Evolutionary conservation across 108 stramenopile species (phyloP).

Genomic region (Chaetoceros muelleri): DNA sequence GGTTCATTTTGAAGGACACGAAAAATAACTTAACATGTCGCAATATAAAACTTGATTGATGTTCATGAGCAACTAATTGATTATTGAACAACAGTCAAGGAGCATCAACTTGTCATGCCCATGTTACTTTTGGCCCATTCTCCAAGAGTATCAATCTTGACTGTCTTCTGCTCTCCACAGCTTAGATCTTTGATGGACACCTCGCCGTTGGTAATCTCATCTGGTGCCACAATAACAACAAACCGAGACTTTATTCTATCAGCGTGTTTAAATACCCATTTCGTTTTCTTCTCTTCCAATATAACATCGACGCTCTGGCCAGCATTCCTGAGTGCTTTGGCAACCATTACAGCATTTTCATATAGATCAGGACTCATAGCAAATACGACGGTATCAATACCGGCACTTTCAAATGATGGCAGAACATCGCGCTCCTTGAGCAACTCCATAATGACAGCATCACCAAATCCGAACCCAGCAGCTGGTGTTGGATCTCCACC

Average conservation of each 20-base stretch:
- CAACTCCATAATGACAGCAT: slow-evolving; percentile 96
- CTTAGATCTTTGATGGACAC: slow-evolving; percentile 74
- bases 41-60: too few species aligned
- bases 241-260: slow-evolving; percentile 79
- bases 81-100: too few species aligned
- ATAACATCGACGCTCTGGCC: slow-evolving; percentile 88
- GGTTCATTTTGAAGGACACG: too few species aligned
- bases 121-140: slow-evolving; percentile 41
- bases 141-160: slow-evolving; percentile 37
- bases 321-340: slow-evolving; percentile 43
- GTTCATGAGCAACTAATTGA: too few species aligned
- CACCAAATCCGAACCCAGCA: slow-evolving; percentile 96
- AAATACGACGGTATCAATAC: slow-evolving; percentile 77
- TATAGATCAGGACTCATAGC: slow-evolving; percentile 66
- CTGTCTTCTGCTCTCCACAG: slow-evolving; percentile 50
- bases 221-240: slow-evolving; percentile 79
- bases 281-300: slow-evolving; percentile 85
- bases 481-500: slow-evolving; percentile 93
- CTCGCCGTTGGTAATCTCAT: slow-evolving; percentile 79
- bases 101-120: too few species aligned
- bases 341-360: slow-evolving; percentile 46
- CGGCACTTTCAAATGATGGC: slow-evolving; percentile 72
- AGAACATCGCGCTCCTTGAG: slow-evolving; percentile 79
- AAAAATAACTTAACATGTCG: too few species aligned
- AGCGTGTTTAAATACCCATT: slow-evolving; percentile 95